Percentiles rank a stretch among this genome's conserved stretches.
phyloP scores from a whole-genome alignment of 2,329 filamentous ascomycete species.

The Diaporthe vaccinii region DNA sequence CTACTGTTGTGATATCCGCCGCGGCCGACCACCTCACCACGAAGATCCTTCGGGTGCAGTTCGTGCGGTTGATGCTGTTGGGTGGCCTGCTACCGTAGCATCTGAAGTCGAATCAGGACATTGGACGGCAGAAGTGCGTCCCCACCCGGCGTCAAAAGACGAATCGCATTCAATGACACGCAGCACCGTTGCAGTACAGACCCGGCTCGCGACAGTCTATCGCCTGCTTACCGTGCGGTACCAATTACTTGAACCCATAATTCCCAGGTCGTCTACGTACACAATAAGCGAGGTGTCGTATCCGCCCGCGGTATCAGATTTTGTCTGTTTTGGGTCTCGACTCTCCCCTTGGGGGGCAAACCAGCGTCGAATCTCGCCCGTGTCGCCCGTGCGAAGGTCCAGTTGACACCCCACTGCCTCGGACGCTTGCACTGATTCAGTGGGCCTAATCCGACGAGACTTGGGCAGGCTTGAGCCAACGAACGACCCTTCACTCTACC shows the following conservation, averaged over 20 bases:
- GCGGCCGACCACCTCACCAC: slow-evolving; percentile 4
- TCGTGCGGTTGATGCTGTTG: neutral
- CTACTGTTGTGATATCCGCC: neutral
- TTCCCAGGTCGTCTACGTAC: neutral
- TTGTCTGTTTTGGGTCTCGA: slow-evolving; percentile 23
- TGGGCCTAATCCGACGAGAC: slow-evolving; percentile 21
- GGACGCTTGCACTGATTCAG: slow-evolving; percentile 33
- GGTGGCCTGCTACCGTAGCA: neutral
- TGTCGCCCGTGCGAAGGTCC: slow-evolving; percentile 31
- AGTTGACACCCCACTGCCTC: slow-evolving; percentile 29
- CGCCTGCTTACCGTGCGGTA: slow-evolving; percentile 9
- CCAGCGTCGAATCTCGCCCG: slow-evolving; percentile 24
- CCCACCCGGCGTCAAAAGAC: slow-evolving; percentile 25
- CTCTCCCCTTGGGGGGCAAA: slow-evolving; percentile 5
- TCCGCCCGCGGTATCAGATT: slow-evolving; percentile 27
- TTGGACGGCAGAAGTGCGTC: slow-evolving; percentile 15
- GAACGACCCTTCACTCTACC: slow-evolving; percentile 20
- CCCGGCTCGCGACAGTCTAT: slow-evolving; percentile 10
- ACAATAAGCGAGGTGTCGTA: slow-evolving; percentile 30
- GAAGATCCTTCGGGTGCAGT: neutral
- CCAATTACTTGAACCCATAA: slow-evolving; percentile 15
- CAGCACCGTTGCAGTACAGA: slow-evolving; percentile 8
- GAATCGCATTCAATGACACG: slow-evolving; percentile 3
- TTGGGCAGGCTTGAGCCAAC: slow-evolving; percentile 21
- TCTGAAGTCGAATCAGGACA: slow-evolving; percentile 8